Base-by-base conservation (phyloP, 2,329 filamentous ascomycete species). In the Aspergillus udagawae region DNA sequence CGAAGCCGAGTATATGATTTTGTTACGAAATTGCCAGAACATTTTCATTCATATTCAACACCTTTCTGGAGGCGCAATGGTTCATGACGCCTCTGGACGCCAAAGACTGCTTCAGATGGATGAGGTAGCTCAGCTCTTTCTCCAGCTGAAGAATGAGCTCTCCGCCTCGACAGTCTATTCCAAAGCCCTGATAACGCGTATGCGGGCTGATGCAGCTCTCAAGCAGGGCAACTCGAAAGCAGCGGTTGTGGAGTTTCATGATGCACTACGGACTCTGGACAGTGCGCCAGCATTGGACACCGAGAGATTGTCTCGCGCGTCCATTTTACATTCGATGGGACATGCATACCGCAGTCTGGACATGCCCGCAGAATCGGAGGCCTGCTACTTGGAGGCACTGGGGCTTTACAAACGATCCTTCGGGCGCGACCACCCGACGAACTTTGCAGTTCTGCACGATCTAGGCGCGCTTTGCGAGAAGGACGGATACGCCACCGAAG, bases 401-500 rank as follows among this genome's bases (percentile, higher is more conserved):
- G 68, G 65, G 0, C 62, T 70, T 3, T 68, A 67, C 52, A 69
- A 67, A 44, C 66, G 67, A 7, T 54, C 64, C 1, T 60, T 67
- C 9, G 68, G 68, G 2, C 66, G 68, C n/a, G 68, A 71, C 48
- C 60, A 66, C 32, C 58, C 61, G 7, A 65, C 62, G n/a, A 70
- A 70, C 47, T 71, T 67, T 49, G 48, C 61, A 4, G 54, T 70
- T 27, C 57, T 71, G 2, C 66, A 70, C 28, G 68, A 70, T 47
- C 59, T 71, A 3, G 68, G 65, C 3, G 62, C 60, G 17, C 63
- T 71, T 17, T 69, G 63, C 25, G 68, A 68, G 44, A 65, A 59
- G 49, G 68, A 70, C 20, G 68, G 68, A 21, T 70, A 69, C 48
- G 65, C 67, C n/a, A 69, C 64, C 3, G 66, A 70, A 59, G 68